Conservation (phyloP, 2,329 filamentous ascomycete species). For the Microsporum audouinii region DNA sequence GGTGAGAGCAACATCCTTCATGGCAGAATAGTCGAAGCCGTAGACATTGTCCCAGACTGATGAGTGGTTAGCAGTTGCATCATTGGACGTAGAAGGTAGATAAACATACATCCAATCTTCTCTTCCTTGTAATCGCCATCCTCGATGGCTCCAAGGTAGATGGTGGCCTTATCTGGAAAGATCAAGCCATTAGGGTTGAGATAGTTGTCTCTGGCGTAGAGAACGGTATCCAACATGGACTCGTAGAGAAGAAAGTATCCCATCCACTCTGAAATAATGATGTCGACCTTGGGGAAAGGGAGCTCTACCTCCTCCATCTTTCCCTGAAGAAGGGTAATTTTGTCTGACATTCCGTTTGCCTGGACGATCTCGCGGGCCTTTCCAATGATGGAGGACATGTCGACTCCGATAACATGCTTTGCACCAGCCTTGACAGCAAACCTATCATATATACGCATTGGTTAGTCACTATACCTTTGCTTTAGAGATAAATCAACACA, state of each 20-base stretch:
- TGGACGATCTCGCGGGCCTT: constrained; percentile 94
- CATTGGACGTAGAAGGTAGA: background rate
- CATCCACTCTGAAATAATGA: constrained; percentile 99
- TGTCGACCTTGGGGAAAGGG: constrained; percentile 91
- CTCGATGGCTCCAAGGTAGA: constrained; percentile 93
- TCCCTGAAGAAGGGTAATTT: constrained; percentile 94
- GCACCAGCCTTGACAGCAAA: constrained; percentile 93
- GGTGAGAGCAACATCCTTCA: constrained; percentile 85
- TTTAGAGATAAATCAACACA: constrained; percentile 24
- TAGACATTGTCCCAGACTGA: constrained; percentile 99
- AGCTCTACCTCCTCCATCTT: constrained; percentile 99
- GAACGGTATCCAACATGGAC: constrained; percentile 95
- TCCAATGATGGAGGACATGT: constrained; percentile 99
- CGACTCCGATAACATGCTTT: constrained; percentile 96
- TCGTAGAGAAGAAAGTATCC: constrained; percentile 98
- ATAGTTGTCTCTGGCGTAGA: constrained; percentile 91
- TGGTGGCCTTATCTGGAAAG: constrained; percentile 97
- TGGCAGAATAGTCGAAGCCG: constrained; percentile 88
- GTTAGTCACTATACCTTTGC: constrained; percentile 12
- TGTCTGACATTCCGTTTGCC: constrained; percentile 81
- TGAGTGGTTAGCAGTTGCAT: constrained; percentile 6
- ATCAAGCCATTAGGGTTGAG: constrained; percentile 78
- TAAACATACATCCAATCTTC: constrained; percentile 87
- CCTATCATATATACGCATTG: constrained; percentile 55
- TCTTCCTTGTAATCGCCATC: constrained; percentile 99